A percentile compares a stretch with the other conserved stretches of the same genome.
Evolutionary conservation across 345 rosid genomes (phyloP).

Genomic region (Bruguiera gymnorhiza): DNA sequence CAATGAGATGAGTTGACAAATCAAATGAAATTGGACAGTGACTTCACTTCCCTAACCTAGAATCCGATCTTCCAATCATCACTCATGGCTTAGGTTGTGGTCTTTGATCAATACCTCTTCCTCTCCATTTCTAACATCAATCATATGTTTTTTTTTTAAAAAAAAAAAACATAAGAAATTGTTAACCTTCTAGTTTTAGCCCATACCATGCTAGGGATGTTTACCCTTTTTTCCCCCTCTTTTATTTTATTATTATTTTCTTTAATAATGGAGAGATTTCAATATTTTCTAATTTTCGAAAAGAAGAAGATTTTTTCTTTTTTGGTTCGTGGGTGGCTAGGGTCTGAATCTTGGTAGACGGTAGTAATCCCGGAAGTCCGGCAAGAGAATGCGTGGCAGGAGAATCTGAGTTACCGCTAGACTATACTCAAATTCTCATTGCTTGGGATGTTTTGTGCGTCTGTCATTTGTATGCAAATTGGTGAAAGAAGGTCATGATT

Average conservation of each 20-base stretch:
- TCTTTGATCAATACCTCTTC: not conserved
- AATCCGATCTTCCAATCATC: not conserved
- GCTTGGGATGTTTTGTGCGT: not conserved
- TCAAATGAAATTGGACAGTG: not conserved
- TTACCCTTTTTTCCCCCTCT: too few species aligned
- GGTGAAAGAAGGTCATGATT: not conserved
- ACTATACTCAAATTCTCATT: not conserved
- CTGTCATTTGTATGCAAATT: not conserved
- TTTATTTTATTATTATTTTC: too few species aligned
- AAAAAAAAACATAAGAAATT: not conserved
- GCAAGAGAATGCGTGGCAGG: too few species aligned
- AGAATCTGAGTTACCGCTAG: too few species aligned
- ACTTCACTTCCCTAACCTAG: not conserved
- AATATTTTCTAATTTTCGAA: too few species aligned
- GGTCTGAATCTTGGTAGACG: too few species aligned
- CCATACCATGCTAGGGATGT: not conserved
- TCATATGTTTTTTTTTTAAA: too few species aligned
- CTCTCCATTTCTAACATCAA: not conserved
- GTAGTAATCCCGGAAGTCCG: too few species aligned
- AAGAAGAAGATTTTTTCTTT: too few species aligned
- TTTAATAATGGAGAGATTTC: too few species aligned
- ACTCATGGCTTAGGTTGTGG: not conserved
- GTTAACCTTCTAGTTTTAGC: not conserved
- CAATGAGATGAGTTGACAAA: constrained; percentile 5
- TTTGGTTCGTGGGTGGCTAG: too few species aligned